These are phyloP conservation scores for Aspergillus ostianus DNA, from an alignment of 495 filamentous ascomycete genomes.

Conservation along the genomic window DNA sequence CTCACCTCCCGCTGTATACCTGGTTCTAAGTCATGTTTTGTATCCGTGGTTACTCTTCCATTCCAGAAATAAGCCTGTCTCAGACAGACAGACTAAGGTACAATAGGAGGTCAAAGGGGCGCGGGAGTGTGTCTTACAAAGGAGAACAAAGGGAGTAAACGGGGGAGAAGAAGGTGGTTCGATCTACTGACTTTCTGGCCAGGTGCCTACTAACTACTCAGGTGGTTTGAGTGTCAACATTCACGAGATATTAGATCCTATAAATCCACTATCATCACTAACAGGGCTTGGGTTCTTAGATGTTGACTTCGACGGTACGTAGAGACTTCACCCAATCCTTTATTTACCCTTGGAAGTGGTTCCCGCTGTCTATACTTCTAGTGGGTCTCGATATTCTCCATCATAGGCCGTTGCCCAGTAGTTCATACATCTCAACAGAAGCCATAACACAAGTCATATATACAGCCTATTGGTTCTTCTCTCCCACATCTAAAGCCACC, in stretches of 20 bases:
- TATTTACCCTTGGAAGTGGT: too few relatives aligned
- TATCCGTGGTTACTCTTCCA: neutral
- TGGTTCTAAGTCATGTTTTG: neutral
- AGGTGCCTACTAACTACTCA: too few relatives aligned
- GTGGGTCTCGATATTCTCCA: neutral
- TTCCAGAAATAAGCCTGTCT: neutral
- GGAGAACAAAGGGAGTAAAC: neutral
- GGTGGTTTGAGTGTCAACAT: too few relatives aligned
- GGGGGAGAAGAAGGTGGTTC: too few relatives aligned
- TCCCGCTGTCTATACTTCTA: too few relatives aligned
- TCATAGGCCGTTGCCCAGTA: neutral
- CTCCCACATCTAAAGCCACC: constrained; percentile 77
- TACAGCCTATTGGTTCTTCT: constrained; percentile 44
- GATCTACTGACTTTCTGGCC: neutral
- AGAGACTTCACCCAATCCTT: too few relatives aligned
- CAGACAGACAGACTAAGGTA: neutral
- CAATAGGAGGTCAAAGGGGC: too few relatives aligned
- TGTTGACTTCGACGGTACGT: too few relatives aligned
- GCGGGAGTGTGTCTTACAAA: neutral
- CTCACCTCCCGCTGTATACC: neutral
- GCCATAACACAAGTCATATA: neutral
- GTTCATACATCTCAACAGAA: neutral
- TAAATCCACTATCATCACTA: too few relatives aligned
- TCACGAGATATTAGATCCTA: too few relatives aligned
- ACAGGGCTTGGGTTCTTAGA: too few relatives aligned